Conservation (phyloP, 2,329 filamentous ascomycete genomes). For the Aspergillus clavatus region DNA sequence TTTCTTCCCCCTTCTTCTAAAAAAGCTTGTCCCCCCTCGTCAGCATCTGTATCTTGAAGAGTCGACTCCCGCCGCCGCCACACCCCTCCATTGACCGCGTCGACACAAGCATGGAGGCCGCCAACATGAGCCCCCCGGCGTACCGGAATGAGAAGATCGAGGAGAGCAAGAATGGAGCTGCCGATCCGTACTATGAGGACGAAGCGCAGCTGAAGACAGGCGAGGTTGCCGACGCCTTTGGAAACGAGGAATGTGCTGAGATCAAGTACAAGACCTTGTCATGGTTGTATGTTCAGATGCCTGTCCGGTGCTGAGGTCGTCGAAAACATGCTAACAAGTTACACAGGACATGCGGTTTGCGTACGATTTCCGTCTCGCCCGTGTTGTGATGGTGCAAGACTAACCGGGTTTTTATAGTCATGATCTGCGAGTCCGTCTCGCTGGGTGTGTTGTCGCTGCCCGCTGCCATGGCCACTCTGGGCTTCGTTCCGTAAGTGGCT, state of each 20-base stretch:
- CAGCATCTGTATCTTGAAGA: not conserved
- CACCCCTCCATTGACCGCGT: not conserved
- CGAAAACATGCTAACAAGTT: not conserved
- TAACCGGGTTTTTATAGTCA: conserved; percentile 34
- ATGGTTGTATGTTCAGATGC: conserved; percentile 30
- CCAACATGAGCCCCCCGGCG: not conserved
- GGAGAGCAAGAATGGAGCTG: not conserved
- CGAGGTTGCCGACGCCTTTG: conserved; percentile 25
- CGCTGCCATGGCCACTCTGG: conserved; percentile 46
- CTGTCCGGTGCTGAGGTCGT: too few relatives aligned
- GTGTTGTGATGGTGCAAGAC: not conserved
- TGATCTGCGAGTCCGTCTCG: conserved; percentile 54
- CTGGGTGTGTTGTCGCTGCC: conserved; percentile 53
- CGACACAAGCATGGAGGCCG: not conserved
- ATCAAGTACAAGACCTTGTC: conserved; percentile 47
- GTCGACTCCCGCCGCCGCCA: not conserved
- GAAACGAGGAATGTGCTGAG: conserved; percentile 31
- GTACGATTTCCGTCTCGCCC: conserved; percentile 23
- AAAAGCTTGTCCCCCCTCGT: not conserved
- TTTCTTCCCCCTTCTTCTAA: too few relatives aligned
- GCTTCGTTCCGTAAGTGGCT: conserved; percentile 47
- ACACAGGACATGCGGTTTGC: conserved; percentile 36
- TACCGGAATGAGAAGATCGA: not conserved
- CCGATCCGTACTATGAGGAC: not conserved
- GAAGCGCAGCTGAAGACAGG: not conserved